Base-by-base conservation (phyloP, 2,329 filamentous ascomycete species). In the Colletotrichum sp. region DNA sequence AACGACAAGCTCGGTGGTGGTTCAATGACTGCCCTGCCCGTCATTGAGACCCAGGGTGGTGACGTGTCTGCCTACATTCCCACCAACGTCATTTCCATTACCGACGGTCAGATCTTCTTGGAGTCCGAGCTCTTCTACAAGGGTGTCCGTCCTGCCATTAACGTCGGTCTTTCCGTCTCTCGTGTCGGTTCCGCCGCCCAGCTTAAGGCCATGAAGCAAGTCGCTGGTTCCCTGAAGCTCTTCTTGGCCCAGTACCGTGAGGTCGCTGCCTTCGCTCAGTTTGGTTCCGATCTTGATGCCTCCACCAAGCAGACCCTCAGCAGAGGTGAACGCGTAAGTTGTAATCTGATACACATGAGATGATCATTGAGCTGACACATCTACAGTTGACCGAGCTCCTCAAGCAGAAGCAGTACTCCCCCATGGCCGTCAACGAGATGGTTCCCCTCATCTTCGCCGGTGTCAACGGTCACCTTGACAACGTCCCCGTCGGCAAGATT, bases 161-260 rank as follows among this genome's bases (percentile, higher is more conserved):
- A 99, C 93, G 97, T 99, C 94, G 97, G 97, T 97, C 95, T 99
- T 83, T 99, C 97, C 84, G 97, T 99, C 83, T 99, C 97, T 82
- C 97, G 97, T 95, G 97, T 99, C 94, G 97, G 97, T 87, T 99
- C 97, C 85, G 95, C 97, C 87, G 97, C 97, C 86, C 97, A 99
- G 93, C 93, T 98, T 88, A 99, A 98, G 95, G 96, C 97, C 90
- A 99, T 99, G 97, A 99, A 99, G 94, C 97, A 99, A 92, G 97
- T 99, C 83, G 97, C 97, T 85, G 97, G 97, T 93, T 98, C 96
- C 82, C 92, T 99, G 86, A 99, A 99, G 94, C 96, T 99, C 83
- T 99, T 98, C 96, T 95, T 99, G 94, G 97, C 97, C 84, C 97
- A 99, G 91, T 99, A 99, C 93, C 97, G 97, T 97, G 97, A 99